Evolutionary conservation across 2,329 filamentous ascomycete genomes (phyloP), one percentile per base, ranked within the genome.

Genomic region (Fusarium nygamai): DNA sequence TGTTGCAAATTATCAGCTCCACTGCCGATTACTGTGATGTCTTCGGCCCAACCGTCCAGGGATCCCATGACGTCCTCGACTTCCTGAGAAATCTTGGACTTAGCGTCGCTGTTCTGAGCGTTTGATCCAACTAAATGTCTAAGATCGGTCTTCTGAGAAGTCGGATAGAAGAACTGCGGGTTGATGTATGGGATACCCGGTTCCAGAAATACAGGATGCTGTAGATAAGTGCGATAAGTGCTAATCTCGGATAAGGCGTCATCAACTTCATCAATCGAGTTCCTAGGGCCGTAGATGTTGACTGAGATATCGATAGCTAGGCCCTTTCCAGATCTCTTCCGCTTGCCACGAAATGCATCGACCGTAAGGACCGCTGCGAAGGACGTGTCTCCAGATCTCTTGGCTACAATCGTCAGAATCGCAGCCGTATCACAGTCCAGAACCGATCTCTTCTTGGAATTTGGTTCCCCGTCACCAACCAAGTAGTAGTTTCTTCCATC

Each of bases 61-160:
- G 29, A 48, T 1, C 22, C n/a, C 58, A 70, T 47, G 5, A 38
- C 22, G 0, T 33, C 41, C 0, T 59, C 67, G 1, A 69, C 39
- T 0, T 43, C 46, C 9, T 13, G 31, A 6, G 31, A 60, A 5
- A 19, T 24, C 9, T 39, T 44, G 2, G 29, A 27, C 8, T 47
- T 34, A 0, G 0, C 10, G 0, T n/a, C 2, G 4, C 33, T 27
- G 0, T 38, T 19, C 8, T 2, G 27, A 0, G 12, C 8, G 2
- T 19, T 8, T 14, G 64, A 53, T 1, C 53, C 67, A 8, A 53
- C 38, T 1, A 70, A 5, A 20, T 69, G 39, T 17, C 46, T 54
- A 0, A 69, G 24, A 2, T 69, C 46, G 0, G 36, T 54, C 51
- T 38, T 59, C 2, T 47, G 3, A 2, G 22, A 10, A 1, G 17